Conservation (phyloP, 2,329 filamentous ascomycete genomes). For the Alternaria sp. region DNA sequence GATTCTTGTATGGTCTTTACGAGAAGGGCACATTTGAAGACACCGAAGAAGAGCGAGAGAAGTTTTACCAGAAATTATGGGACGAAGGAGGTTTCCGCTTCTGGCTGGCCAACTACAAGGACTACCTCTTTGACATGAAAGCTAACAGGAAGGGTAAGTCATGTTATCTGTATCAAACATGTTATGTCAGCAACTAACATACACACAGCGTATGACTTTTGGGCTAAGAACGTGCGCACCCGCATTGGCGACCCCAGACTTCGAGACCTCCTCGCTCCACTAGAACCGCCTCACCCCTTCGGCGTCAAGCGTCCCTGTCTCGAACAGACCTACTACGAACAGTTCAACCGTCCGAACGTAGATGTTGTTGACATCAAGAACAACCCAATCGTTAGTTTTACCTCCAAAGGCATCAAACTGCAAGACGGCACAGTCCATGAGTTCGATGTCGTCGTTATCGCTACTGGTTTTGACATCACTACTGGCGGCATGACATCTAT, state of each 20-base stretch:
- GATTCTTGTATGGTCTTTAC: constrained; percentile 12
- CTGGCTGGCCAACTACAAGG: constrained; percentile 12
- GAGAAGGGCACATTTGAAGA: constrained; percentile 47
- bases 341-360: constrained; percentile 50
- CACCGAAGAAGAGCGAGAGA: constrained; percentile 47
- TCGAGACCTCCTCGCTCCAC: constrained; percentile 45
- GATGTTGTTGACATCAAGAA: constrained; percentile 46
- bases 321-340: constrained; percentile 55
- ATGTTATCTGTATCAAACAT: neutral
- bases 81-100: constrained; percentile 31
- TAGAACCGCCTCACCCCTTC: constrained; percentile 50
- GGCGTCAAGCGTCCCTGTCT: constrained; percentile 53
- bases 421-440: constrained; percentile 44
- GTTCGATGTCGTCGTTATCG: constrained; percentile 50
- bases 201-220: constrained; percentile 53
- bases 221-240: constrained; percentile 49
- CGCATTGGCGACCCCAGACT: constrained; percentile 51
- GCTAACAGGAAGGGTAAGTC: neutral
- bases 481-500: constrained; percentile 45
- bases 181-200: constrained; percentile 30
- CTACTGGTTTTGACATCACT: constrained; percentile 47
- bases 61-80: constrained; percentile 39
- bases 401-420: constrained; percentile 41
- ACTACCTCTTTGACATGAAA: neutral
- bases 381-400: constrained; percentile 43